Evolutionary conservation across 352 stramenopile genomes (phyloP).

Genomic region (Phytophthora hibernalis): DNA sequence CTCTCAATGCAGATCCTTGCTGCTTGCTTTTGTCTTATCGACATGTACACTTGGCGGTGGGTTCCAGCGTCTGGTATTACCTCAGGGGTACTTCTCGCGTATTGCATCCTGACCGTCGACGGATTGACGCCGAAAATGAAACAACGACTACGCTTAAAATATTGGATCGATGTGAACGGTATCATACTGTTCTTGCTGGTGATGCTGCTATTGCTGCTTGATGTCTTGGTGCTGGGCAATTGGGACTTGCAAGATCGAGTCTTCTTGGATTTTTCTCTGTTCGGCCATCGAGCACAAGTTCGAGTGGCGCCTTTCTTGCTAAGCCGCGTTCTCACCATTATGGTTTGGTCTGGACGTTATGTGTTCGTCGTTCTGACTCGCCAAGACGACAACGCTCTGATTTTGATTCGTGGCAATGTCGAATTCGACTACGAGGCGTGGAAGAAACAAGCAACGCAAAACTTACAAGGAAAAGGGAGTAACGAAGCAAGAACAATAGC

Average conservation of each 20-base stretch:
- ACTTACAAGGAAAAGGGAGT: too few species aligned
- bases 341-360: conserved; percentile 22
- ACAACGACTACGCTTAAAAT: conserved; percentile 5
- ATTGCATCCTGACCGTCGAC: conserved; percentile 4
- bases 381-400: conserved; percentile 18
- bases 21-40: background rate
- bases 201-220: conserved; percentile 1
- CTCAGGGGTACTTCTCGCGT: background rate
- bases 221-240: conserved; percentile 7
- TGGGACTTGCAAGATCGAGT: conserved; percentile 16
- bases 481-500: too few species aligned
- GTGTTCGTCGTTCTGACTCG: conserved; percentile 14
- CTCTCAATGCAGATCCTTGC: conserved; percentile 4
- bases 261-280: background rate
- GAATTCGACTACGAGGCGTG: conserved; percentile 31
- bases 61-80: conserved; percentile 5
- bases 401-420: conserved; percentile 25
- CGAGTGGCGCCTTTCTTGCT: conserved; percentile 11
- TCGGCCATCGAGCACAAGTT: background rate
- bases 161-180: background rate
- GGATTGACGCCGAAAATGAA: conserved; percentile 17
- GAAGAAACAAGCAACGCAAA: conserved; percentile 14
- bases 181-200: conserved; percentile 8
- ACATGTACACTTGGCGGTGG: conserved; percentile 13
- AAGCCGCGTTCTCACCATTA: conserved; percentile 18